A percentile compares a stretch with the other conserved stretches of the same genome.
These are phyloP conservation scores for Fusarium vanettenii DNA, from an alignment of 2,329 filamentous ascomycete genomes.

Conservation along the genomic window DNA sequence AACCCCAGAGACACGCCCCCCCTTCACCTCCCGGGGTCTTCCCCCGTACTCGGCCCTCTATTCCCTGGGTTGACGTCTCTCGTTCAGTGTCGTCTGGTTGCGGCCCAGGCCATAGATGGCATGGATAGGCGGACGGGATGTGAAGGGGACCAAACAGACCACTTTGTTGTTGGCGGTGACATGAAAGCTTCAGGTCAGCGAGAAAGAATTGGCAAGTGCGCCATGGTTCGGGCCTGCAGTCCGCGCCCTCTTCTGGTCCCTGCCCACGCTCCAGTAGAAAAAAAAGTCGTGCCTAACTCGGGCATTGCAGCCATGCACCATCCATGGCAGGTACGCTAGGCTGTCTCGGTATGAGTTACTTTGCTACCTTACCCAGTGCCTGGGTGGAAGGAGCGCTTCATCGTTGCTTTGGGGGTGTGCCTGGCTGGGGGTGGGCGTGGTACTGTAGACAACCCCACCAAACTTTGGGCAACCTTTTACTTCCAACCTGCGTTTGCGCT, in stretches of 20 bases:
- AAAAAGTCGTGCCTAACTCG: constrained; percentile 2
- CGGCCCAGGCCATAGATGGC: constrained; percentile 4
- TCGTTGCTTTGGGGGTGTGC: neutral
- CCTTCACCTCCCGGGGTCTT: neutral
- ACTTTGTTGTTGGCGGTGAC: constrained; percentile 29
- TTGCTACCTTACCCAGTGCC: constrained; percentile 1
- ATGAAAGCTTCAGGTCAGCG: constrained; percentile 41
- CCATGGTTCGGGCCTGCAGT: constrained; percentile 19
- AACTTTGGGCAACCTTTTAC: constrained; percentile 10
- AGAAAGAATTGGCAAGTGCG: constrained; percentile 7
- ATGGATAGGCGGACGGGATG: neutral
- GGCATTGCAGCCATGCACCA: neutral
- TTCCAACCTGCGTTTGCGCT: constrained; percentile 21
- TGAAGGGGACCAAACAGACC: constrained; percentile 20
- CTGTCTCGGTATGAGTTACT: neutral
- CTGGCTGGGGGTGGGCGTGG: neutral
- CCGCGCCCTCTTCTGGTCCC: constrained; percentile 17
- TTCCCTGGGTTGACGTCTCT: neutral
- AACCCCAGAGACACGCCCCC: constrained; percentile 33
- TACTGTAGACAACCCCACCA: neutral
- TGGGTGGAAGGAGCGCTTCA: neutral
- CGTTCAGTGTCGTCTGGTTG: constrained; percentile 2
- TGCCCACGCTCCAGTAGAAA: neutral
- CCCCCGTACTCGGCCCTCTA: neutral
- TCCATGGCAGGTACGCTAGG: constrained; percentile 6